Percentiles rank a stretch among this genome's conserved stretches.
Conservation (phyloP, 2,329 filamentous ascomycete genomes). For the Ophiostoma sp. region DNA sequence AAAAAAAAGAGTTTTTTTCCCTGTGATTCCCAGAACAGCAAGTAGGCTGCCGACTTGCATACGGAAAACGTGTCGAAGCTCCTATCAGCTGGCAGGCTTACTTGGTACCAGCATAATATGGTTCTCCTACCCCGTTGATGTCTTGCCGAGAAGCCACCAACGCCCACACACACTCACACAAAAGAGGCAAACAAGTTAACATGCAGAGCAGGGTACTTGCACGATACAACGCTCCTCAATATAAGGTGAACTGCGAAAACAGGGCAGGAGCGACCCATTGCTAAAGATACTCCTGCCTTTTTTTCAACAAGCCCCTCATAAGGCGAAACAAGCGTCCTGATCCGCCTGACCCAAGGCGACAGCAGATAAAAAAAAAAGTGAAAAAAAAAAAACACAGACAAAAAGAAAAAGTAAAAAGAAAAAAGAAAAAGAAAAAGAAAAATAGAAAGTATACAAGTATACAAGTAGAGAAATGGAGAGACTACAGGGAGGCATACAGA, state of each 20-base stretch:
- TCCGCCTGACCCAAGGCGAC: not conserved
- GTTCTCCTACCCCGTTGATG: not conserved
- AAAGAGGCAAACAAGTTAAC: not conserved
- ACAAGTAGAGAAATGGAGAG: no score
- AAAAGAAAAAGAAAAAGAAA: not conserved
- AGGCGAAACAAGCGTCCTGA: not conserved
- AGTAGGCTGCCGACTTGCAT: slow-evolving; percentile 4
- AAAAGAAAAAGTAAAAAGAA: not conserved
- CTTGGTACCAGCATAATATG: not conserved
- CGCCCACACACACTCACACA: no score
- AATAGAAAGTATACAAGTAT: not conserved
- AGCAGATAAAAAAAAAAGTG: not conserved
- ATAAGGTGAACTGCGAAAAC: slow-evolving; percentile 8
- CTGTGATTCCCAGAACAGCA: not conserved
- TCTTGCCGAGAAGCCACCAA: not conserved
- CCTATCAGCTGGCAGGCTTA: not conserved
- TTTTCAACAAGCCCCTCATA: not conserved
- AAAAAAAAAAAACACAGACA: not conserved
- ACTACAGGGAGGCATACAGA: not conserved
- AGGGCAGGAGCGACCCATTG: not conserved
- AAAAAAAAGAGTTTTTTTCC: not conserved
- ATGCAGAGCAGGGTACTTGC: slow-evolving; percentile 4
- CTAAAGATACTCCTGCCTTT: not conserved
- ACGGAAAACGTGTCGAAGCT: not conserved
- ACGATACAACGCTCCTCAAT: slow-evolving; percentile 8